Evolutionary conservation across 73 alveolate genomes (phyloP), one percentile per base, ranked within the genome.

Genomic region (Durusdinium trenchii): DNA sequence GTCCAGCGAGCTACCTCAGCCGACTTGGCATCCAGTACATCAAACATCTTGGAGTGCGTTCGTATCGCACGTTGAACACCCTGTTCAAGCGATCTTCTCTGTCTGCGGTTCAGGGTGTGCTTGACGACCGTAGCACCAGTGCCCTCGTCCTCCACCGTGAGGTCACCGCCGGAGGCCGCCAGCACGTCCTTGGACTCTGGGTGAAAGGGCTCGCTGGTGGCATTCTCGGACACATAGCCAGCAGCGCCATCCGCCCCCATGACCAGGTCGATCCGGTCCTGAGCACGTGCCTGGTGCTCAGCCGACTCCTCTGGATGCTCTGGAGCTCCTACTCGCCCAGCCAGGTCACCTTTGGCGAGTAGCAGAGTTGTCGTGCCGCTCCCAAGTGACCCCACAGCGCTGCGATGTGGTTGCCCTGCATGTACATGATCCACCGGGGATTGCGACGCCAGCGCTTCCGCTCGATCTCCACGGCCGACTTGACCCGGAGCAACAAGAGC

Each of bases 351-450:
- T 43, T 40, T 1, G 87, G 87, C 43, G 42, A 43, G 62, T 20
- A 76, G 62, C 87, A 76, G 18, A 76, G 87, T 42, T 76, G 87
- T 3, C 87, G 54, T 3, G 87, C 87, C 43, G 87, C 7, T 40
- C 87, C 87, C 43, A 76, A 0, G 3, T 86, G 95, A 3, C 95
- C 95, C 95, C 95, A 86, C 38, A 86, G 32, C 0, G 48, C 3
- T 3, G 84, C 95, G 30, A 86, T 5, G 28, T 61, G 95, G 26
- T 47, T 42, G 3, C 84, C 95, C 82, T 60, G 47, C 82, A 86
- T 38, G 69, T 23, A 45, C 95, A 86, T 86, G 50, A 86, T 3
- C 84, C 95, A 86, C 28, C 84, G 40, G 20, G 95, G 95, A 6
- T 86, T 86, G 46, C 95, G 42, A 9, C 28, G 6, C 95, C 95